phyloP scores from a whole-genome alignment of 2,329 filamentous ascomycete species.

The Lachnellula hyalina region DNA sequence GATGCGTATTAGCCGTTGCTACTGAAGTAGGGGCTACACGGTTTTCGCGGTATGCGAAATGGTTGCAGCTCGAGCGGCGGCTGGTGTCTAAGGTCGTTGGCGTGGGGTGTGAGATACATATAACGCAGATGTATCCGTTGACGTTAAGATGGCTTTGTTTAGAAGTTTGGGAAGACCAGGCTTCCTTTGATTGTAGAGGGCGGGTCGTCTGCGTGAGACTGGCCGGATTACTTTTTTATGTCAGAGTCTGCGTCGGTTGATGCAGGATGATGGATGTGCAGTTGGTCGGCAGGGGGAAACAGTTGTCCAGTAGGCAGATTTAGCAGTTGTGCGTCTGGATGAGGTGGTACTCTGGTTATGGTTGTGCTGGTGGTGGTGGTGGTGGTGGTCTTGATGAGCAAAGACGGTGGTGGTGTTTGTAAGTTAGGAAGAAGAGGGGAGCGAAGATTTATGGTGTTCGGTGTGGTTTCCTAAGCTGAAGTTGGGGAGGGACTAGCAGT shows the following conservation, averaged over 20 bases:
- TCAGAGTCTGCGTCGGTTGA: too few relatives aligned
- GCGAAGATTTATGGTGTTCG: neutral
- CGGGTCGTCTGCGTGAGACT: constrained; percentile 2
- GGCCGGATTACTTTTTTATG: neutral
- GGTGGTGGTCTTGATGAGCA: neutral
- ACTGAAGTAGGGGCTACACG: constrained; percentile 82
- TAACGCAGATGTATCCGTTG: constrained; percentile 33
- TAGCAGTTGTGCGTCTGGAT: neutral
- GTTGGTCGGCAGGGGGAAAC: too few relatives aligned
- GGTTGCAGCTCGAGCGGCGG: constrained; percentile 92
- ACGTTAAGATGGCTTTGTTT: constrained; percentile 30
- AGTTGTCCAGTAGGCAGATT: neutral
- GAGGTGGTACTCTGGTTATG: neutral
- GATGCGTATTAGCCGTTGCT: constrained; percentile 76
- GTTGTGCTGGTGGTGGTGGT: neutral
- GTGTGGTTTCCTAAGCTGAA: neutral
- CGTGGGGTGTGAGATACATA: constrained; percentile 45
- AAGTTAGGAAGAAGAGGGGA: neutral
- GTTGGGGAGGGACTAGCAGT: neutral
- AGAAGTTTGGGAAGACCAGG: constrained; percentile 17
- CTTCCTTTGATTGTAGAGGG: constrained; percentile 16
- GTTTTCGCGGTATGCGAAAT: constrained; percentile 94
- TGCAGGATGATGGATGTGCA: too few relatives aligned
- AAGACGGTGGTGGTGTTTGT: neutral
- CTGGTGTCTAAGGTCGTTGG: constrained; percentile 89